These are phyloP conservation scores for Knoxdaviesia capensis DNA, from an alignment of 2,329 filamentous ascomycete species.

Conservation along the genomic window DNA sequence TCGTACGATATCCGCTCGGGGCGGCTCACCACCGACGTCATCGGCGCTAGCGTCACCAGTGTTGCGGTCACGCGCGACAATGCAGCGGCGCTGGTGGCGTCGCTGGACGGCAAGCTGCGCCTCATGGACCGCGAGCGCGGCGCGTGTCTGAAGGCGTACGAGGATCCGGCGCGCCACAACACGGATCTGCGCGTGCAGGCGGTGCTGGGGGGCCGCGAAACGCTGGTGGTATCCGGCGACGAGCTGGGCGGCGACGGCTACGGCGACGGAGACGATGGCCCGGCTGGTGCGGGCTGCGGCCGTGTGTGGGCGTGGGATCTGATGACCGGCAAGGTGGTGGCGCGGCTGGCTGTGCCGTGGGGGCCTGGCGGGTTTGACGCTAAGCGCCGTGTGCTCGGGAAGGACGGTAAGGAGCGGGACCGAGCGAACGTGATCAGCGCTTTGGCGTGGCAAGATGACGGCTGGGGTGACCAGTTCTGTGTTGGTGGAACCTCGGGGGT, in stretches of 20 bases:
- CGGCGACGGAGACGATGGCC: conserved; percentile 6
- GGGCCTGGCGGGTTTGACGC: conserved; percentile 26
- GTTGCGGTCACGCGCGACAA: conserved; percentile 51
- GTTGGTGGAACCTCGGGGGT: conserved; percentile 44
- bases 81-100: conserved; percentile 52
- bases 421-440: conserved; percentile 40
- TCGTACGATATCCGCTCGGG: conserved; percentile 72
- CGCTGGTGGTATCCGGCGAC: conserved; percentile 61
- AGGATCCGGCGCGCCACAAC: conserved; percentile 37
- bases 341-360: conserved; percentile 39
- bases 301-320: conserved; percentile 69
- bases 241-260: conserved; percentile 27
- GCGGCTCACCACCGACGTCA: conserved; percentile 45
- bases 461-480: conserved; percentile 44
- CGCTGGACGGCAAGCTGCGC: conserved; percentile 55
- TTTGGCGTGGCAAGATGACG: conserved; percentile 39
- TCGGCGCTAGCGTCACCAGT: conserved; percentile 56
- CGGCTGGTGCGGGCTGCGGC: conserved; percentile 24
- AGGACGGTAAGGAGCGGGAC: conserved; percentile 38
- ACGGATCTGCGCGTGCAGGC: conserved; percentile 55
- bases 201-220: conserved; percentile 55
- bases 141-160: conserved; percentile 52
- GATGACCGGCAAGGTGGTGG: conserved; percentile 46
- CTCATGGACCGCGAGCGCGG: conserved; percentile 66
- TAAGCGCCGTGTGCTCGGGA: conserved; percentile 32